phyloP scores from a whole-genome alignment of 2,329 filamentous ascomycete genomes.

The Hirsutella minnesotensis region DNA sequence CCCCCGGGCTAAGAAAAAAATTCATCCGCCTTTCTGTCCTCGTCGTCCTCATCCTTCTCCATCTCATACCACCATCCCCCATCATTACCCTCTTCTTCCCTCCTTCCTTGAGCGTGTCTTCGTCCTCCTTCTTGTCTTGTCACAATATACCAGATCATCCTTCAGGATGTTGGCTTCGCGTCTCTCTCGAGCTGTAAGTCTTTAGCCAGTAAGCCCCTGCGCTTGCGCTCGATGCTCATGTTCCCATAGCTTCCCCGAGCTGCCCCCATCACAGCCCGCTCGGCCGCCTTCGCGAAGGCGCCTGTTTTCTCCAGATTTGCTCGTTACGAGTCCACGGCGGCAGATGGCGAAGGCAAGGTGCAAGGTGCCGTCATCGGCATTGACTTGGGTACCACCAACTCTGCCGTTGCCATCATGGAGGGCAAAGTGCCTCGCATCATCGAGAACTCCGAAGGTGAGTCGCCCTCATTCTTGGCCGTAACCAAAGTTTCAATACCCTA shows the following conservation, averaged over 20 bases:
- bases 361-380: conserved; percentile 96
- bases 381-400: conserved; percentile 96
- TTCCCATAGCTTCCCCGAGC: conserved; percentile 63
- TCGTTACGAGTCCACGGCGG: conserved; percentile 59
- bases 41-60: conserved; percentile 13
- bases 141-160: conserved; percentile 17
- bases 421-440: conserved; percentile 92
- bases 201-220: background rate
- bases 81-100: conserved; percentile 15
- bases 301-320: conserved; percentile 63
- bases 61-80: conserved; percentile 2
- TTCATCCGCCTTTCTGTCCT: conserved; percentile 18
- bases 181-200: conserved; percentile 64
- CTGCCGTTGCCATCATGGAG: conserved; percentile 94
- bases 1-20: conserved; percentile 19
- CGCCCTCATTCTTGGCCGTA: background rate
- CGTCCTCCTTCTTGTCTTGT: conserved; percentile 20
- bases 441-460: conserved; percentile 84
- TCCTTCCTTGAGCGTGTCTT: conserved; percentile 16
- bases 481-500: background rate
- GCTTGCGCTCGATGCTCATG: background rate
- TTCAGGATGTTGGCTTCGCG: conserved; percentile 61
- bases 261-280: conserved; percentile 54
- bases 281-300: conserved; percentile 54
- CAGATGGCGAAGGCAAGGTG: conserved; percentile 55